Conservation (phyloP, 2,329 filamentous ascomycete species). For the Colletotrichum cuscutae region DNA sequence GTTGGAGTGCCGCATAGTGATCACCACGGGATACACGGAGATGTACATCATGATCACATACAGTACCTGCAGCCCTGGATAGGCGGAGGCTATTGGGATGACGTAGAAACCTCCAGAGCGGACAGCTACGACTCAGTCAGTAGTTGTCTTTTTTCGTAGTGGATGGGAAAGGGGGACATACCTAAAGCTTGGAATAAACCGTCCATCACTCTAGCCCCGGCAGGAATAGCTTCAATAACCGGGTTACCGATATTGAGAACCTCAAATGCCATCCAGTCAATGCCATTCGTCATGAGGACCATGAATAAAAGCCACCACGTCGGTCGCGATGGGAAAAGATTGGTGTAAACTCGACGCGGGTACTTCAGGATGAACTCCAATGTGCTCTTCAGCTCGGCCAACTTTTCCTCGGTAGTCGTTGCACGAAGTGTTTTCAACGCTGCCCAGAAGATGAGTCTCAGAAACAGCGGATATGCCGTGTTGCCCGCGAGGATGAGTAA, state of each 20-base stretch:
- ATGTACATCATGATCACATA: conserved; percentile 76
- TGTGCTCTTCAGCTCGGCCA: conserved; percentile 57
- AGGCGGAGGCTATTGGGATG: conserved; percentile 65
- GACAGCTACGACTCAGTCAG: conserved; percentile 55
- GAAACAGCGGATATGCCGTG: conserved; percentile 72
- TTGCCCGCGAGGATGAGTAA: conserved; percentile 72
- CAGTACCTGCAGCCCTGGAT: conserved; percentile 67
- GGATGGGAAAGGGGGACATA: conserved; percentile 40
- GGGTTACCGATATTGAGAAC: conserved; percentile 72
- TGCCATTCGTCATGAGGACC: conserved; percentile 67
- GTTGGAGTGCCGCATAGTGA: conserved; percentile 75
- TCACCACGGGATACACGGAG: conserved; percentile 70
- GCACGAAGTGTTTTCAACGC: conserved; percentile 53
- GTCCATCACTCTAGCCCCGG: conserved; percentile 66
- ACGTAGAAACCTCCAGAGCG: conserved; percentile 75
- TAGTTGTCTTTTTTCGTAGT: not conserved
- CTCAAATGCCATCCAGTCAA: conserved; percentile 75
- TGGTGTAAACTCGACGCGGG: conserved; percentile 69
- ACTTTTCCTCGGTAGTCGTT: conserved; percentile 49
- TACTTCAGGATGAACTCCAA: conserved; percentile 65
- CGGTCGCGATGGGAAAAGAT: conserved; percentile 70
- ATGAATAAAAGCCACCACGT: conserved; percentile 75
- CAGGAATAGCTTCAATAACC: conserved; percentile 61
- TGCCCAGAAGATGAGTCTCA: conserved; percentile 69
- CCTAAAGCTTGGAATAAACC: conserved; percentile 72